A percentile compares a stretch with the other conserved stretches of the same genome.
Conservation (phyloP, 164 flowering plant species). For the Houttuynia cordata region DNA sequence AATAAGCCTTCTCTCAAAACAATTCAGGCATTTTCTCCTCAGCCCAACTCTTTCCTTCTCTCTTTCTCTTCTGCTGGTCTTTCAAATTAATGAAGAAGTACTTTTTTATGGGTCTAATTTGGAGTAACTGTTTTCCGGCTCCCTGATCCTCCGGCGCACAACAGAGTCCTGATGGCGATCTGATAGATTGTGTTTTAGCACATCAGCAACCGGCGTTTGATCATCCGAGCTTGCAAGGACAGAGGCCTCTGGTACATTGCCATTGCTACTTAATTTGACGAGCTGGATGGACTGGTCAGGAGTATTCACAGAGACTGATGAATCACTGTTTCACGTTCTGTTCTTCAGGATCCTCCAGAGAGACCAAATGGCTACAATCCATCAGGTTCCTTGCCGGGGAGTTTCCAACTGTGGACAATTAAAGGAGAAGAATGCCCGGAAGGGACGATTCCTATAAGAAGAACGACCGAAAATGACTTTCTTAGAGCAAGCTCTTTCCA, state of each 20-base stretch:
- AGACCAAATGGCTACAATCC: constrained; percentile 47
- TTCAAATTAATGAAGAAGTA: background rate
- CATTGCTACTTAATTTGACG: background rate
- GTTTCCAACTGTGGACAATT: constrained; percentile 59
- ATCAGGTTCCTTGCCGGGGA: constrained; percentile 19
- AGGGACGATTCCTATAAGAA: constrained; percentile 84
- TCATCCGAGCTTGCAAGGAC: constrained; percentile 80
- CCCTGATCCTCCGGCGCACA: constrained; percentile 1
- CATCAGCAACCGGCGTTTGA: constrained; percentile 98
- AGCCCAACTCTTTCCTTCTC: constrained; percentile 3
- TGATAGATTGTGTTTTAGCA: constrained; percentile 70
- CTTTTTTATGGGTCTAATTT: too few relatives aligned
- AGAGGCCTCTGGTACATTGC: constrained; percentile 52
- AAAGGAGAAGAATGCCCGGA: constrained; percentile 73
- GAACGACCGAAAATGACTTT: constrained; percentile 72
- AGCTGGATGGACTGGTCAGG: too few relatives aligned
- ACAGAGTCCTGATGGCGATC: constrained; percentile 98
- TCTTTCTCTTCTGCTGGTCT: background rate
- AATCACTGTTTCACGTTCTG: background rate
- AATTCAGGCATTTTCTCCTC: constrained; percentile 25
- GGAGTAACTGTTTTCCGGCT: background rate
- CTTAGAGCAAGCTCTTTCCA: constrained; percentile 48
- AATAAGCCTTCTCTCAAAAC: constrained; percentile 83
- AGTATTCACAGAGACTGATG: too few relatives aligned
- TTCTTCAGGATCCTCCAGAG: constrained; percentile 71